Percentiles rank a stretch among this genome's conserved stretches.
phyloP scores from a whole-genome alignment of 139 green algal genomes.

The Penium margaritaceum region DNA sequence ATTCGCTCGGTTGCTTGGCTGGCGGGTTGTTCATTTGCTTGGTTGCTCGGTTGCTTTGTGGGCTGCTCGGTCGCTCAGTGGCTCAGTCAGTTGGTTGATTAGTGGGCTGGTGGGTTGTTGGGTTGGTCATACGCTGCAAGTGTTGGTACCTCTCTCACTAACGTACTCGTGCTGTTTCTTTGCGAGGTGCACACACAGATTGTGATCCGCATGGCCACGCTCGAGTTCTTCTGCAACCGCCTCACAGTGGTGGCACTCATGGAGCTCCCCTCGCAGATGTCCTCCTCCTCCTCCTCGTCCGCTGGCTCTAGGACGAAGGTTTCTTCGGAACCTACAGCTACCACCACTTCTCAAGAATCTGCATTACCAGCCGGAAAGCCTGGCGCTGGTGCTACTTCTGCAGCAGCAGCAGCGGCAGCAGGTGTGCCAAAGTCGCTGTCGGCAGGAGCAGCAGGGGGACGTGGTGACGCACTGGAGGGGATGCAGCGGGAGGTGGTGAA shows the following conservation, averaged over 20 bases:
- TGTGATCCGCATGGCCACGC: slow-evolving; percentile 56
- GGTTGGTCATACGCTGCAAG: too few species aligned
- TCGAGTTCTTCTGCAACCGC: slow-evolving; percentile 75
- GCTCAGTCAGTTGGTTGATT: too few species aligned
- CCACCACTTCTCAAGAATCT: neutral
- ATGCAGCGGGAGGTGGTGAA: slow-evolving; percentile 11
- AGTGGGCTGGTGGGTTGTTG: too few species aligned
- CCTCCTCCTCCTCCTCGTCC: neutral
- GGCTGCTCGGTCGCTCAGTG: too few species aligned
- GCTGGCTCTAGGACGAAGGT: too few species aligned
- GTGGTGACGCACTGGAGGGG: slow-evolving; percentile 1
- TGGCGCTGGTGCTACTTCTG: neutral
- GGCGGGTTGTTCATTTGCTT: too few species aligned
- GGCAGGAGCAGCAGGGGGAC: slow-evolving; percentile 17
- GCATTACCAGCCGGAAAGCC: neutral
- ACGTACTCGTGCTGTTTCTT: too few species aligned
- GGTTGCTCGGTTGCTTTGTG: too few species aligned
- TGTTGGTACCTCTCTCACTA: too few species aligned
- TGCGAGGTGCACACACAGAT: slow-evolving; percentile 51
- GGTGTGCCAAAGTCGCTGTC: too few species aligned
- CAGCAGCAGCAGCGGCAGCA: neutral
- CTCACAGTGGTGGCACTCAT: slow-evolving; percentile 84
- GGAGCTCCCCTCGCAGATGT: slow-evolving; percentile 66
- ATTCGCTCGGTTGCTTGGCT: too few species aligned
- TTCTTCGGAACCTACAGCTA: neutral